A percentile compares a stretch with the other conserved stretches of the same genome.
Evolutionary conservation across 257 asterid genomes (phyloP).

Genomic region (Solanum medicagineum): DNA sequence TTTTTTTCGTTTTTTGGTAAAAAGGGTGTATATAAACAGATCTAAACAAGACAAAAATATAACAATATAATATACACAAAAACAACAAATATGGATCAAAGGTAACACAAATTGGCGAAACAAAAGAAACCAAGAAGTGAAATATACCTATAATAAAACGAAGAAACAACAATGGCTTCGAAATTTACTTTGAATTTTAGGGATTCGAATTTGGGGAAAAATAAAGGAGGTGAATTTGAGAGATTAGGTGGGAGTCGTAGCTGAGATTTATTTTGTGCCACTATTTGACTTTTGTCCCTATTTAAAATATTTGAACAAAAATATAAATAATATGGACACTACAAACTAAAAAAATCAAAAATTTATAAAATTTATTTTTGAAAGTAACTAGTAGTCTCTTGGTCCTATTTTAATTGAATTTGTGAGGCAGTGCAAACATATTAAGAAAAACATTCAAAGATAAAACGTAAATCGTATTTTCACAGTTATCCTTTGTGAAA

Average conservation of each 20-base stretch:
- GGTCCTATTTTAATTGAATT: too few relatives aligned
- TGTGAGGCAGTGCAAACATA: too few relatives aligned
- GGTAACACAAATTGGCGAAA: neutral
- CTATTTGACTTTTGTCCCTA: neutral
- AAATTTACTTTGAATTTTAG: neutral
- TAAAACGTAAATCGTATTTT: too few relatives aligned
- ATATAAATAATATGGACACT: too few relatives aligned
- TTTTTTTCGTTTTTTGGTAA: neutral
- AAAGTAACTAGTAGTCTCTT: too few relatives aligned
- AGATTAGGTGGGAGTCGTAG: neutral
- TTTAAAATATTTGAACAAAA: neutral
- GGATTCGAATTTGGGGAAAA: neutral
- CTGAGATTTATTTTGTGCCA: neutral
- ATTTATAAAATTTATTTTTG: too few relatives aligned
- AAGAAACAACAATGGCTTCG: neutral
- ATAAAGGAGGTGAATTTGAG: neutral
- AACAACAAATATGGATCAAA: neutral
- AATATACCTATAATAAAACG: neutral
- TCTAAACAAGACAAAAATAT: neutral
- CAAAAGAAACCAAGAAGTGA: neutral
- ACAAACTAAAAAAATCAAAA: too few relatives aligned
- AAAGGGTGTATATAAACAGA: neutral
- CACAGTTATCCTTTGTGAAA: too few relatives aligned
- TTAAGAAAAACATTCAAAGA: too few relatives aligned
- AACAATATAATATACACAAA: neutral